Conservation (phyloP, 1,284 basidiomycete species). For the Trichosporon faecale region DNA sequence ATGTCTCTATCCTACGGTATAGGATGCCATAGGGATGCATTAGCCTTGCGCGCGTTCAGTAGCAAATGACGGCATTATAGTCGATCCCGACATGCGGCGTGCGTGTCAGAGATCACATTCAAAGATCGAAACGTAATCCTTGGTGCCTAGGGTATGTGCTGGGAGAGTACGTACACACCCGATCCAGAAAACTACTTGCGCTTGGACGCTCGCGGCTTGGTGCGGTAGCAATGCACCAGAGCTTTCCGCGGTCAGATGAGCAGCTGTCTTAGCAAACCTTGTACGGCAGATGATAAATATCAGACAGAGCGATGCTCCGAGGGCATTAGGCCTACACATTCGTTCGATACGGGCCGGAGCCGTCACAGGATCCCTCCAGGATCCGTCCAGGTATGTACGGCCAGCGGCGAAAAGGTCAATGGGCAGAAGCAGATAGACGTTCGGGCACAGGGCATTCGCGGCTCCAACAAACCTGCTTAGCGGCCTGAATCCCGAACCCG, state of each 20-base stretch:
- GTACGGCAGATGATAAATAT: neutral
- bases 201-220: neutral
- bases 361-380: neutral
- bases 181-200: neutral
- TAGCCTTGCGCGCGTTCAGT: neutral
- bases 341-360: neutral
- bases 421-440: neutral
- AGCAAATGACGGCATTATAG: neutral
- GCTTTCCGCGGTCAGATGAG: conserved; percentile 5
- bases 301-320: neutral
- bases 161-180: neutral
- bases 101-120: conserved; percentile 1
- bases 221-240: neutral
- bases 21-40: neutral
- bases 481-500: neutral
- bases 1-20: neutral
- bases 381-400: neutral
- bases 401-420: neutral
- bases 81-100: neutral
- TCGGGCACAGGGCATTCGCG: neutral
- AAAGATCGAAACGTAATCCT: conserved; percentile 4
- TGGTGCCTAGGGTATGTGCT: neutral
- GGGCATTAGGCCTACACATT: neutral
- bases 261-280: neutral
- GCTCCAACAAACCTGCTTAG: neutral